Base-by-base conservation (phyloP, 2,329 filamentous ascomycete genomes). In the Ploettnerulaceae sp. region DNA sequence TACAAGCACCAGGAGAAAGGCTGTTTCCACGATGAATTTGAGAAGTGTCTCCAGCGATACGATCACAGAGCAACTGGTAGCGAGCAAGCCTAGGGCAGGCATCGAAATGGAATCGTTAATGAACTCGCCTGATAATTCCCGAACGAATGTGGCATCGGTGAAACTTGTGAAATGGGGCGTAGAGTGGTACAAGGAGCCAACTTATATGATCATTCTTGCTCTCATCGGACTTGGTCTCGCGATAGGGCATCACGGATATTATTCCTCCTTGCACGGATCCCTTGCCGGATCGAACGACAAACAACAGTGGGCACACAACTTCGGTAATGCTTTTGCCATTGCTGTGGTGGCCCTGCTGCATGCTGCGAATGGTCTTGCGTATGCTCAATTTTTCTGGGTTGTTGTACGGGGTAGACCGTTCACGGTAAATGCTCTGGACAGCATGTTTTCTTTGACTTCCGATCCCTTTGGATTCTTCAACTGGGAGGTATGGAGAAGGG, bases 231-330 rank as follows among this genome's bases (percentile, higher is more conserved):
- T 48, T 24, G 7, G 11, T 6, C 26, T 48, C 4, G 39, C 33
- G 7, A n/a, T 48, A 11, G 33, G 39, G 5, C 46, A 48, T 38
- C 46, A 48, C 22, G 34, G 2, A 12, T 48, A 44, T 25, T 48
- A 48, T 15, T 26, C 17, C 2, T 33, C 39, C 3, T 26, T 48
- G 2, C 4, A 32, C 26, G 40, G 39, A 33, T 26, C n/a, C 14
- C n/a, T 31, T 5, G 39, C 40, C 18, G 33, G 39, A 6, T 17
- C 34, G 15, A 33, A 44, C 21, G 9, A 32, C 5, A 24, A 20
- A 8, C 46, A 48, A 33, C 25, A 44, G 24, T 45, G 46, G 40
- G 28, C 46, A 8, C 17, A 20, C 17, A 29, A 18, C 7, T 32
- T 48, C 24, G 46, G 46, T 1, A 48, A 32, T 12, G 22, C 24